Base-by-base conservation (phyloP, 352 stramenopile genomes). In the Globisporangium takayamanum region DNA sequence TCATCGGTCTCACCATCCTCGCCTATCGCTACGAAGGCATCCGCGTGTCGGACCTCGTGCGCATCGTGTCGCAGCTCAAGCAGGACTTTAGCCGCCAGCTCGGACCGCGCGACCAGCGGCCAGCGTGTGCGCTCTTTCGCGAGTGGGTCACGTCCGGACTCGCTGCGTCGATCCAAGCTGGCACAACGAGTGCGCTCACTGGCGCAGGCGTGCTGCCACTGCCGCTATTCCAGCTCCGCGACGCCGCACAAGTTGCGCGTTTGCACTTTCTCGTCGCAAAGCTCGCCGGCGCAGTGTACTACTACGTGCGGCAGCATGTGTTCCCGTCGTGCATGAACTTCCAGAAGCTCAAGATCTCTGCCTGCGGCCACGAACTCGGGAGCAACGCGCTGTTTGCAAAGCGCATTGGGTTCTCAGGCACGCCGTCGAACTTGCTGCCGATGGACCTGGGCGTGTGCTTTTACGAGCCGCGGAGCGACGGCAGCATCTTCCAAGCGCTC, bases 241-340 rank as follows among this genome's bases (percentile, higher is more conserved):
- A 99, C 70, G 74, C 95, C 28, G 90, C 97, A 16, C 97, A 99
- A 77, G 89, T 99, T 18, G 81, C 85, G 22, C 81, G 97, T 0
- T 80, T 99, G 3, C 98, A 97, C 69, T 86, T 90, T 18, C 73
- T 99, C 10, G 78, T 99, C 18, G 73, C 88, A n/a, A 92, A 94
- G 50, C 84, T 98, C 47, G 82, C 97, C 14, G 80, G 96, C 49
- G 89, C 98, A 0, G 92, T 99, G 10, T 94, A 99, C 61, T 99
- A 99, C 74, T 99, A 99, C 64, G 77, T 99, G 7, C 88, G 98
- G 50, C 92, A 89, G 54, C 96, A 99, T 61, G 95, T 99, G 16
- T 99, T 99, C 69, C 98, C 98, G n/a, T 88, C 98, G 50, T 98
- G 96, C 28, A 98, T 99, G 86, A 98, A 99, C 55, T 97, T 99